Base-by-base conservation (phyloP, 257 asterid genomes). In the Avicennia marina region DNA sequence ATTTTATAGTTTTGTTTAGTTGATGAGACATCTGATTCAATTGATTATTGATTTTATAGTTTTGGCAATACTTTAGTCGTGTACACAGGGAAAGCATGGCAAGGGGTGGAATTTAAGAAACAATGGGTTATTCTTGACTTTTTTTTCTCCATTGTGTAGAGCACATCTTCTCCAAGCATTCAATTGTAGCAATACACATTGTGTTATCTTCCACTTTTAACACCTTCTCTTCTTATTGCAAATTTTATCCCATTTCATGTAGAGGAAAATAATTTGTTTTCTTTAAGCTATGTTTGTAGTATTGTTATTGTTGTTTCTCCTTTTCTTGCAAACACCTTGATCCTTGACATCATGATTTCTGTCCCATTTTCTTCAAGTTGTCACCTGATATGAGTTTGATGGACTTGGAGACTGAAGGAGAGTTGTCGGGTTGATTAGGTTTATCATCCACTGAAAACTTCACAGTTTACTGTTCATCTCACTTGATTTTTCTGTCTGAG, bases 371-470 rank as follows among this genome's bases (percentile, higher is more conserved):
- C 40, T 66, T 46, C 47, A 53, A 44, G 62, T 42, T 58, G 24
- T 49, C 62, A 38, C 51, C 56, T 44, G 66, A 38, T 51, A 18
- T 49, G 58, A 43, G 17, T 64, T 29, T 38, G 55, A 55, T 36
- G 46, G 29, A 34, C 25, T 21, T 50, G 47, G 56, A 46, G 38
- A 11, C 13, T 13, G 51, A 47, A n/a, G n/a, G n/a, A n/a, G n/a
- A n/a, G n/a, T n/a, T n/a, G n/a, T n/a, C 34, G 26, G 9, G 61
- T 44, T 29, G 45, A 19, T 34, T 50, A 33, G 63, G 62, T 60
- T 41, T 60, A 46, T 40, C 50, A 45, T 60, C 40, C 43, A 22
- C 41, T 33, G 39, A 49, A 11, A 62, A 56, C 33, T 65, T 56
- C 61, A 33, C 52, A 48, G 22, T 56, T 25, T 52, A 42, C 43